A percentile compares a stretch with the other conserved stretches of the same genome.
Conservation (phyloP, 2,329 filamentous ascomycete genomes). For the Westerdykella aurantiaca region DNA sequence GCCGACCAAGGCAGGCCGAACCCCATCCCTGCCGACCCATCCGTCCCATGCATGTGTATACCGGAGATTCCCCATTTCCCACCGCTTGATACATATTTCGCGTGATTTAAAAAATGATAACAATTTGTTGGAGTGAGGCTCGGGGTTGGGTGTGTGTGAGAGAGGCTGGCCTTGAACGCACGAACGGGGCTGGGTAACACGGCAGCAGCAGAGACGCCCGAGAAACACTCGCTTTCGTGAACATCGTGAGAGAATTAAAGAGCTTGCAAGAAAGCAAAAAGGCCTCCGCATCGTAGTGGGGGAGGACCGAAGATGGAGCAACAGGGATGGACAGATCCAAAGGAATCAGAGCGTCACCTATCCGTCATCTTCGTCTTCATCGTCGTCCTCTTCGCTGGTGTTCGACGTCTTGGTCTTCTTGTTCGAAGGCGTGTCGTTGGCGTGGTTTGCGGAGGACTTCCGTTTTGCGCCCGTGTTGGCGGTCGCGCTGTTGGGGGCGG, state of each 20-base stretch:
- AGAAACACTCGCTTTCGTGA: constrained; percentile 37
- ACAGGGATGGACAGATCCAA: constrained; percentile 9
- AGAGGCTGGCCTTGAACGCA: constrained; percentile 10
- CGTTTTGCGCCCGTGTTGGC: constrained; percentile 22
- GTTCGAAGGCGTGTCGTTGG: constrained; percentile 27
- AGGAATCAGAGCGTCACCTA: constrained; percentile 35
- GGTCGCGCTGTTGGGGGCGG: constrained; percentile 12
- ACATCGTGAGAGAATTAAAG: constrained; percentile 26
- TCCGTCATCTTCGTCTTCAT: constrained; percentile 47
- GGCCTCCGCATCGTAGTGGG: constrained; percentile 13
- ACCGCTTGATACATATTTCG: constrained; percentile 15
- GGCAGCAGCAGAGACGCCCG: constrained; percentile 22
- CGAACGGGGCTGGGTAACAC: constrained; percentile 24
- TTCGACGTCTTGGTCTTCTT: constrained; percentile 51
- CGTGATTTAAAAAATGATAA: constrained; percentile 4
- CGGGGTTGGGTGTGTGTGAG: no score
- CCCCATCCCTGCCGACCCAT: constrained; percentile 12
- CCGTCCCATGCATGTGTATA: constrained; percentile 18
- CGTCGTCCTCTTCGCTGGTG: constrained; percentile 50
- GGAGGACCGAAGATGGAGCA: constrained; percentile 9
- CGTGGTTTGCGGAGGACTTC: constrained; percentile 23
- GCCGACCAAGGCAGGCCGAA: neutral
- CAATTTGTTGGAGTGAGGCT: constrained; percentile 25
- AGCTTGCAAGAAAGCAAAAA: constrained; percentile 11
- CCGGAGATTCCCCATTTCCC: constrained; percentile 11